Conservation (phyloP, 2,329 filamentous ascomycete genomes). For the Amesomyces nigricolor region DNA sequence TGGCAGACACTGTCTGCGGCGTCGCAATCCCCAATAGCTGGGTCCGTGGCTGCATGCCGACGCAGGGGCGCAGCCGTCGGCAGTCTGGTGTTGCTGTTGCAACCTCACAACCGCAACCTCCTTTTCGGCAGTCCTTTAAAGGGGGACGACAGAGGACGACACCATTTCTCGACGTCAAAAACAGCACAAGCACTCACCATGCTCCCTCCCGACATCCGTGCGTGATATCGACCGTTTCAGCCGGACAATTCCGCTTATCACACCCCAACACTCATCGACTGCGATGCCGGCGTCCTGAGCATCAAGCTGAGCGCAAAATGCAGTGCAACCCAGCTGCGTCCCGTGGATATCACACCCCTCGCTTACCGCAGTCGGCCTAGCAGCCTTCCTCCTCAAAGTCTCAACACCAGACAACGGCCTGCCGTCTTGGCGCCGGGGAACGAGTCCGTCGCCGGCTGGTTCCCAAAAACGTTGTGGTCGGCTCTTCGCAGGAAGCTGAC, state of each 20-base stretch:
- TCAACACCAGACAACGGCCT: slow-evolving; percentile 9
- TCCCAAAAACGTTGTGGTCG: not conserved
- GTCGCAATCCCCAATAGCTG: not conserved
- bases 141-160: no score
- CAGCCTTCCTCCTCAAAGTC: not conserved
- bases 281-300: slow-evolving; percentile 5
- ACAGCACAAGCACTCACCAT: no score
- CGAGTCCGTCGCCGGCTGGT: not conserved
- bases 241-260: not conserved
- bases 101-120: no score
- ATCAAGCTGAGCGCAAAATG: slow-evolving; percentile 6
- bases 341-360: slow-evolving; percentile 22
- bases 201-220: not conserved
- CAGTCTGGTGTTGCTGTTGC: not conserved
- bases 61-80: slow-evolving; percentile 5
- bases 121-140: no score
- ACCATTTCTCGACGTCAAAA: no score
- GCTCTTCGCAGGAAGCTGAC: not conserved
- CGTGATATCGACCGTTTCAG: no score
- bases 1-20: not conserved
- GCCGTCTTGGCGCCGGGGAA: slow-evolving; percentile 12
- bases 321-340: slow-evolving; percentile 3
- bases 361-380: slow-evolving; percentile 8
- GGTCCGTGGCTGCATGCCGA: slow-evolving; percentile 1
- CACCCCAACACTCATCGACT: not conserved